Evolutionary conservation across 306 rosid species (phyloP), one percentile per base, ranked within the genome.

Genomic region (Myrica gale): DNA sequence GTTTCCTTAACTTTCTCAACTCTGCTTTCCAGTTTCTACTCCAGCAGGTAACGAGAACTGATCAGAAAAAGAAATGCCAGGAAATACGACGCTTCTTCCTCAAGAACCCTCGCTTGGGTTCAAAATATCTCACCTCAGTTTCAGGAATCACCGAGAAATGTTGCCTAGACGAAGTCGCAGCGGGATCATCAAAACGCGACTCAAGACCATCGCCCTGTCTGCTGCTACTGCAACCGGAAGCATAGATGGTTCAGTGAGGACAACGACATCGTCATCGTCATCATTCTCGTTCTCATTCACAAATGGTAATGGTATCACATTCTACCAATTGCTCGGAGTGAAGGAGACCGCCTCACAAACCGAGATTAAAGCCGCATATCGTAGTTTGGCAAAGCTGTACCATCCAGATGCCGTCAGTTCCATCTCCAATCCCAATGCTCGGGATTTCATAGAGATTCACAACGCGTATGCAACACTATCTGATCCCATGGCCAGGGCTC

Each of bases 361-460:
- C 4, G 68, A 61, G 44, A 61, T 61, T 44, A 61, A 61, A 61
- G 68, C 68, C 6, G 68, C 68, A 12, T 61, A 61, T 44, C 68
- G 68, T 32, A 37, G 42, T 32, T 61, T 61, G 0, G 68, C 68
- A 61, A 61, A 61, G 68, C 41, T 26, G 68, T 61, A 32, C 68
- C 68, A 61, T 23, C 68, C 68, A 13, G 68, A 61, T 1, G 68
- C 68, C 17, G n/a, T 13, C 9, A 32, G n/a, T 61, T 61, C 10
- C 42, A 26, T 1, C 68, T 32, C 68, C 9, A 32, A 61, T 61
- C 68, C 44, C n/a, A 13, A 61, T 61, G 44, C n/a, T 37, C 44
- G 7, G 41, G 68, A 32, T 37, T 61, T 61, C 44, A 61, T 61
- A 32, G 68, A 61, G 68, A 61, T 61, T 61, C 68, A 61, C 68